Evolutionary conservation across 1,284 basidiomycete genomes (phyloP), one percentile per base, ranked within the genome.

Genomic region (Marasmius tenuissimus): DNA sequence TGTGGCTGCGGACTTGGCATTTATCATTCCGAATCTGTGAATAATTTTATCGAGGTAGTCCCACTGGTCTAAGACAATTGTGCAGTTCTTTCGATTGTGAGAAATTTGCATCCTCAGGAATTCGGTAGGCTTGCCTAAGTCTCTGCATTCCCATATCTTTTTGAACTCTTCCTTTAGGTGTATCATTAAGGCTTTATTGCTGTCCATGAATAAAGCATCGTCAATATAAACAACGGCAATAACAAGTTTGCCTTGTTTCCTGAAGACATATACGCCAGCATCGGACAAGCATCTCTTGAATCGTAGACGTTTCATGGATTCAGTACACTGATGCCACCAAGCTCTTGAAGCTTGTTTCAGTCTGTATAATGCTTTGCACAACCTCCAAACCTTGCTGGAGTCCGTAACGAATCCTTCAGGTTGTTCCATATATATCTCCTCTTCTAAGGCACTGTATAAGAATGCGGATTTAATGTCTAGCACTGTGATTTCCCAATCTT

Each of bases 391-490:
- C 18, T 45, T 45, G 18, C 18, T 45, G 12, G 42, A 45, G 18
- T 18, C 42, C 5, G 12, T 45, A 18, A 5, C 42, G 42, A 45
- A 45, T 45, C 42, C 42, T 45, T 45, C 14, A 14, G 42, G 42
- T 45, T 45, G 42, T 45, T 45, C 42, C 42, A 45, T 45, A 5
- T 45, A 45, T 14, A 45, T 45, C 42, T 45, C 42, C 42, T 45
- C 71, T 7, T 75, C 67, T 1, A 78, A 66, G 18, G 69, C 57
- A 3, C 76, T 71, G 68, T 79, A 73, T 0, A 78, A 69, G 62
- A 75, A 81, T 0, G 78, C 76, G 0, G 69, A 70, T 49, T 72
- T 70, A 3, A 80, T 69, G 64, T 82, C 77, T 8, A 78, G 60
- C 16, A 70, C 72, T 20, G 72, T 62, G 12, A 80, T 62, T 18